These are phyloP conservation scores for Exophiala bonariae DNA, from an alignment of 2,329 filamentous ascomycete species.

Conservation along the genomic window DNA sequence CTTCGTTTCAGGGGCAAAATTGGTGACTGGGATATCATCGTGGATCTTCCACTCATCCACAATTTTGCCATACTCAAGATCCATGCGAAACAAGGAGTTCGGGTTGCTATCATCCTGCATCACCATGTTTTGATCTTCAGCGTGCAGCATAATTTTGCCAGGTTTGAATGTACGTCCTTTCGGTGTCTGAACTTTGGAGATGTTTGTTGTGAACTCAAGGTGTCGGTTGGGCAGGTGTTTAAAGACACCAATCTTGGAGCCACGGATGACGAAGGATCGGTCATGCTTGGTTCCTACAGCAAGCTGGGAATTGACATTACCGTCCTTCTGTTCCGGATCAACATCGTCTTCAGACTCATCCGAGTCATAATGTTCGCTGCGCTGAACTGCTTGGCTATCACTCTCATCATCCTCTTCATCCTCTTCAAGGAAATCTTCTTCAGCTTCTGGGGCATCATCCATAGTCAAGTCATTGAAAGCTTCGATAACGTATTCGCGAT, in stretches of 20 bases:
- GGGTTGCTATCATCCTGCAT: constrained; percentile 80
- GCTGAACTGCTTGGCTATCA: constrained; percentile 62
- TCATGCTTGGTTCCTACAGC: constrained; percentile 98
- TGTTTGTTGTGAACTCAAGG: constrained; percentile 93
- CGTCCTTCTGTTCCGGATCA: constrained; percentile 66
- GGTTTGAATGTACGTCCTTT: constrained; percentile 85
- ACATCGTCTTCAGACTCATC: constrained; percentile 81
- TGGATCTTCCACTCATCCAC: constrained; percentile 99
- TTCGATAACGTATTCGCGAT: constrained; percentile 91
- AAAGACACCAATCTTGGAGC: constrained; percentile 98
- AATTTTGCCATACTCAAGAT: constrained; percentile 95
- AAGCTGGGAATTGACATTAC: constrained; percentile 87
- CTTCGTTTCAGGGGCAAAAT: constrained; percentile 93
- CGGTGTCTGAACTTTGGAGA: constrained; percentile 90
- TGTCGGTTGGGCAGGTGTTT: constrained; percentile 92
- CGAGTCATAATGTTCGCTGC: constrained; percentile 71
- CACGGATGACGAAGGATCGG: constrained; percentile 92
- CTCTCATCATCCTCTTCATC: constrained; percentile 62
- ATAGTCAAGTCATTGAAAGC: constrained; percentile 93
- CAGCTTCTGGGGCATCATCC: constrained; percentile 69
- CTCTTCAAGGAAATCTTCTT: constrained; percentile 58
- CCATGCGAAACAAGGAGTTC: constrained; percentile 94
- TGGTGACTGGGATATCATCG: constrained; percentile 89
- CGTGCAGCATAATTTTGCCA: constrained; percentile 95
- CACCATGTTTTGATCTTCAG: constrained; percentile 86